Percentiles rank a stretch among this genome's conserved stretches.
Conservation (phyloP, 345 rosid genomes). For the Stellera chamaejasme region DNA sequence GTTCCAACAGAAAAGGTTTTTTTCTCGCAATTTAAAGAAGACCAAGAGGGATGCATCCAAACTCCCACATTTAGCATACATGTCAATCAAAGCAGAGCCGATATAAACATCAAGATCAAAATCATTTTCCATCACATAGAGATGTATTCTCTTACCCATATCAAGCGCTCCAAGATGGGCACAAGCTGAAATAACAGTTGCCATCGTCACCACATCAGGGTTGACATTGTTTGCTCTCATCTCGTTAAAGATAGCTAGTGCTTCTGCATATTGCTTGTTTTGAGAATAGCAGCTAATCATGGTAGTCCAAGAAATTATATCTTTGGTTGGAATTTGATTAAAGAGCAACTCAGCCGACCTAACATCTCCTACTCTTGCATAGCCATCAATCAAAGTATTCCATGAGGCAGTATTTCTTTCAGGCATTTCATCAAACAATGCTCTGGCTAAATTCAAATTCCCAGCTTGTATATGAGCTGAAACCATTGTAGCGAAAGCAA, state of each 20-base stretch:
- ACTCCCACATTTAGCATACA: constrained; percentile 85
- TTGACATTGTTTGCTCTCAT: constrained; percentile 38
- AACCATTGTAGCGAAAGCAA: constrained; percentile 54
- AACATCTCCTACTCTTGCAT: constrained; percentile 37
- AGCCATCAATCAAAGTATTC: constrained; percentile 77
- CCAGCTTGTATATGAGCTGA: constrained; percentile 29
- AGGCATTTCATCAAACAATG: constrained; percentile 46
- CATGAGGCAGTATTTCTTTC: constrained; percentile 47
- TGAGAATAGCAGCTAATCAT: constrained; percentile 68
- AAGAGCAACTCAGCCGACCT: constrained; percentile 46
- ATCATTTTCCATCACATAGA: constrained; percentile 34
- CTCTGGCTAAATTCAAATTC: constrained; percentile 37
- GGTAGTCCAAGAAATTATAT: constrained; percentile 67
- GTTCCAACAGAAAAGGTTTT: constrained; percentile 81
- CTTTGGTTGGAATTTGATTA: constrained; percentile 49
- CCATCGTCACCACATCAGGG: constrained; percentile 66
- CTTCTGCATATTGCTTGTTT: constrained; percentile 52
- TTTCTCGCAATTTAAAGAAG: constrained; percentile 59
- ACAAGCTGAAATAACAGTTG: constrained; percentile 72
- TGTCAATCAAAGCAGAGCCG: constrained; percentile 76
- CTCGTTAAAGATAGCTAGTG: constrained; percentile 42
- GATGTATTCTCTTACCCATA: constrained; percentile 56
- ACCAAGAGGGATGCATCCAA: constrained; percentile 50
- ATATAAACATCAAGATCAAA: constrained; percentile 63
- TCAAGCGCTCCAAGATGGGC: constrained; percentile 77